Evolutionary conservation across 805 yeast species (phyloP), one percentile per base, ranked within the genome.

Genomic region (Spathaspora passalidarum): DNA sequence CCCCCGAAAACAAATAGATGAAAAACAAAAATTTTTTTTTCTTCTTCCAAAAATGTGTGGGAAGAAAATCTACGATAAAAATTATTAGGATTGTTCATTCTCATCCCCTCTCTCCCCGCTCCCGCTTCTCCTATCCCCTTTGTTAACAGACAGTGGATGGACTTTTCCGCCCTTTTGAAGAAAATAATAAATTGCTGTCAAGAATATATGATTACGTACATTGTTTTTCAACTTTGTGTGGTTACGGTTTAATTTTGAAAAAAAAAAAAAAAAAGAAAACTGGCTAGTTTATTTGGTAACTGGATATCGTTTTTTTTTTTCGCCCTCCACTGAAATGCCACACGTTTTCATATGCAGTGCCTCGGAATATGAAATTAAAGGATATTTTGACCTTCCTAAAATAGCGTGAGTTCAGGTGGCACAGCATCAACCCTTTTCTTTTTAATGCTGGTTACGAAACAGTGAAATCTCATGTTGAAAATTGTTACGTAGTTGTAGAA

Each of bases 81-180:
- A 29, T 29, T 29, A 29, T 13, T 13, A 14, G 16, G 4, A 29
- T 29, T 29, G 34, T 29, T 29, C 16, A 29, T 14, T 14, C 13
- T 3, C 34, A n/a, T 13, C 34, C 34, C 34, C 34, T 29, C 34
- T 29, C 34, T 29, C 34, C 34, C 34, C 34, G 34, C 34, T 29
- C 17, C 34, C 34, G 34, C 34, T 29, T 29, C 34, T 29, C 34
- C 34, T 29, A 29, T 29, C 14, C 16, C n/a, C 34, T 29, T 29
- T 29, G 34, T 29, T 29, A 26, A 11, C 14, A 29, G 14, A 13
- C 34, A 11, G 34, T 13, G 34, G 13, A 10, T 29, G 9, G 3
- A 17, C 17, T 13, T n/a, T 10, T 10, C 34, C 34, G 34, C 34
- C 34, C 14, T 11, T 13, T n/a, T 4, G 13, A 29, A 26, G 32